Evolutionary conservation across 345 rosid species (phyloP).

Genomic region (Brassica rapa): DNA sequence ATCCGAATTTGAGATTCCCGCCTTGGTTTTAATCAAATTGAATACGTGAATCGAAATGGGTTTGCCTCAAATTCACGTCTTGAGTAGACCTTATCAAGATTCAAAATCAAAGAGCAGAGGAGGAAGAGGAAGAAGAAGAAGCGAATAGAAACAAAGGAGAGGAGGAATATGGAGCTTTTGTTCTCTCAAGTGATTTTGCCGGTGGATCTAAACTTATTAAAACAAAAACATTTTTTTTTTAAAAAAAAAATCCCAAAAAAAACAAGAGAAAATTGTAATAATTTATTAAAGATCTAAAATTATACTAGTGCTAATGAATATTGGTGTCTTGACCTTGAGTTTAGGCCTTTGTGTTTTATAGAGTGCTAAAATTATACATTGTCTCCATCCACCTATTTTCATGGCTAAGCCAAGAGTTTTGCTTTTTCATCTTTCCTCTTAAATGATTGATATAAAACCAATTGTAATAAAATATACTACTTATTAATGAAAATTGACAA

Average conservation of each 20-base stretch:
- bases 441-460: slow-evolving; percentile 19
- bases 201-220: slow-evolving; percentile 39
- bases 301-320: slow-evolving; percentile 15
- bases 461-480: background rate
- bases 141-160: slow-evolving; percentile 8
- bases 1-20: slow-evolving; percentile 37
- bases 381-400: slow-evolving; percentile 37
- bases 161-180: slow-evolving; percentile 29
- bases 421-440: slow-evolving; percentile 36
- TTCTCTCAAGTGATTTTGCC: slow-evolving; percentile 36
- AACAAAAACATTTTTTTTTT: background rate
- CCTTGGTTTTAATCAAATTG: slow-evolving; percentile 28
- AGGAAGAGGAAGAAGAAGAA: slow-evolving; percentile 22
- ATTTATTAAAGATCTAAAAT: slow-evolving; percentile 36
- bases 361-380: slow-evolving; percentile 38
- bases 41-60: slow-evolving; percentile 25
- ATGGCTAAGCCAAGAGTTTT: slow-evolving; percentile 41
- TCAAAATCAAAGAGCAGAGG: slow-evolving; percentile 26
- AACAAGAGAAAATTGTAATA: background rate
- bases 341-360: slow-evolving; percentile 32
- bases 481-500: background rate
- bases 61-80: slow-evolving; percentile 28
- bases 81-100: slow-evolving; percentile 27
- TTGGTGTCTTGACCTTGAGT: slow-evolving; percentile 43
- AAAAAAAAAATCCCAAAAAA: background rate